Evolutionary conservation across 1,284 basidiomycete genomes (phyloP), one percentile per base, ranked within the genome.

Genomic region (Clitocybe nebularis): DNA sequence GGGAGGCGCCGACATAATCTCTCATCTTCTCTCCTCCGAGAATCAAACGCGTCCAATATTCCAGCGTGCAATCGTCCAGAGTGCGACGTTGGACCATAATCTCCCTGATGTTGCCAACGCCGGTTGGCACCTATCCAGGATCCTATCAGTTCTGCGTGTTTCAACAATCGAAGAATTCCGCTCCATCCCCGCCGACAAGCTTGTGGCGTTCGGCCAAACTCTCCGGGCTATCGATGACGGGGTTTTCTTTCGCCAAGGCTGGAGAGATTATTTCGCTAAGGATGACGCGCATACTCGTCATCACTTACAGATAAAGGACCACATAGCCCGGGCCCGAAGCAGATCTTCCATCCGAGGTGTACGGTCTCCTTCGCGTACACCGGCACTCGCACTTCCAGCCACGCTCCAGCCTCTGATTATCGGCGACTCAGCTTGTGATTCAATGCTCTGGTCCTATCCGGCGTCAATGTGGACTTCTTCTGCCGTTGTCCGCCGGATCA

Each of bases 1-100:
- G 16, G 86, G 86, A 16, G 85, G 80, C 22, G 74, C 79, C 25
- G 83, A 88, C 51, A 79, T 89, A 48, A 61, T 87, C n/a, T 76
- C 68, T 45, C 84, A 88, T 50, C 63, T 88, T 10, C 72, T 83
- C 41, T 88, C 84, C 4, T 61, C 65, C 20, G 65, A 64, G n/a
- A 88, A 88, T 61, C 71, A 78, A 39, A 58, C 60, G 5, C 57
- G 61, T 3, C 82, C 79, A 16, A 58, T 84, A 14, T 87, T 87
- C 61, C 66, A 76, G 44, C 79, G 82, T 17, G 77, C 79, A 8
- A 81, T 86, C 52, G 61, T 82, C 19, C 84, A 87, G 56, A 84
- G 79, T 41, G 71, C 80, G 3, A 63, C 81, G 21, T 61, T 82
- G 46, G 81, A 86, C 22, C 66, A 71, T 43, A 77, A 71, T 43